Conservation (phyloP, 208 protist genomes). For the Wallacemonas sp. region DNA sequence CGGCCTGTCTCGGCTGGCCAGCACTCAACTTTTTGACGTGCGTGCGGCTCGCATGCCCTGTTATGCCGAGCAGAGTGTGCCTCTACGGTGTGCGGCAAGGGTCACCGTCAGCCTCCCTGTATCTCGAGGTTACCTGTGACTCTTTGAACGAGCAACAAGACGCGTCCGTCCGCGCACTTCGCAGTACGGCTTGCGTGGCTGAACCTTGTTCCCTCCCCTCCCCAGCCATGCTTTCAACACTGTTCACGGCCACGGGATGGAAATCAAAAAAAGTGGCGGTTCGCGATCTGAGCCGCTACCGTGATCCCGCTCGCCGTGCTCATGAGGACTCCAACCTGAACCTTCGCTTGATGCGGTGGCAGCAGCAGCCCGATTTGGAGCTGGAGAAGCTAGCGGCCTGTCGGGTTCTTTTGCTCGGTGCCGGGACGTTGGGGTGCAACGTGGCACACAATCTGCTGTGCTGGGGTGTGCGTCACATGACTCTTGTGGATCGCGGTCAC, state of each 20-base stretch:
- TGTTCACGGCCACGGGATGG: conserved; percentile 24
- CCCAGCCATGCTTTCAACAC: too few species aligned
- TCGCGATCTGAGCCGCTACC: conserved; percentile 73
- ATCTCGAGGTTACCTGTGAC: conserved; percentile 39
- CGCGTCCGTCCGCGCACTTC: background rate
- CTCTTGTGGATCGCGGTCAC: conserved; percentile 94
- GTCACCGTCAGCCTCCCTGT: conserved; percentile 25
- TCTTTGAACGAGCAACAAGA: conserved; percentile 16
- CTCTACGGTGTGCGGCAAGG: conserved; percentile 51
- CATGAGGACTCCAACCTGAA: conserved; percentile 87
- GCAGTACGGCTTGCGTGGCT: background rate
- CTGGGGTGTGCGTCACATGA: conserved; percentile 97
- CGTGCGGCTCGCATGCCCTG: conserved; percentile 43
- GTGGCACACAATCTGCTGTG: conserved; percentile 95
- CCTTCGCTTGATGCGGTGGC: conserved; percentile 98
- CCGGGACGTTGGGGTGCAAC: conserved; percentile 98
- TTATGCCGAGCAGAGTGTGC: conserved; percentile 22
- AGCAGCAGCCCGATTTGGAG: conserved; percentile 92
- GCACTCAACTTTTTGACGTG: conserved; percentile 60
- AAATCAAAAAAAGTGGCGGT: conserved; percentile 28
- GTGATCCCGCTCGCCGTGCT: conserved; percentile 85
- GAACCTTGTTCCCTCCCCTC: too few species aligned
- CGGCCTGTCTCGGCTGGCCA: conserved; percentile 30
- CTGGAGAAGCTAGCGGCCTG: conserved; percentile 84
- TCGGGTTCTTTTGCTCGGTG: conserved; percentile 94